These are phyloP conservation scores for Candida pini DNA, from an alignment of 805 yeast genomes.

Conservation along the genomic window DNA sequence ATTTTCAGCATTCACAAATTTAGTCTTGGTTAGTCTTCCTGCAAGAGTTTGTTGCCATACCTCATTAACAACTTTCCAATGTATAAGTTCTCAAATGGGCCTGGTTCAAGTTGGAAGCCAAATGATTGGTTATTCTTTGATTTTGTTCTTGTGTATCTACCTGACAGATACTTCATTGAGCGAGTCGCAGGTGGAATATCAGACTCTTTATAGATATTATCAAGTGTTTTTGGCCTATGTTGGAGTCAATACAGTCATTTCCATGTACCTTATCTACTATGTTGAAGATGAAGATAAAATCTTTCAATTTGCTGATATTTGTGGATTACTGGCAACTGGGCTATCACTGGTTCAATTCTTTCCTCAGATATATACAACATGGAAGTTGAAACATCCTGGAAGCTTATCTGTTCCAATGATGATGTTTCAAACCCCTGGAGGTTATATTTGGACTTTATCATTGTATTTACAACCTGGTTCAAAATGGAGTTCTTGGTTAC, in stretches of 20 bases:
- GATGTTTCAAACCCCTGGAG: conserved; percentile 88
- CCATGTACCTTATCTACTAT: conserved; percentile 28
- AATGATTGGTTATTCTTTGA: conserved; percentile 51
- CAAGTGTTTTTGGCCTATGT: conserved; percentile 35
- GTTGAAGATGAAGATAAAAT: conserved; percentile 8
- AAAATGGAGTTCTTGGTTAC: conserved; percentile 83
- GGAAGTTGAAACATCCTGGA: conserved; percentile 66
- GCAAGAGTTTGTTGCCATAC: conserved; percentile 58
- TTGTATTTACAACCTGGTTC: conserved; percentile 68
- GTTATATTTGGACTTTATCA: conserved; percentile 72
- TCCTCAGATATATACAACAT: conserved; percentile 76
- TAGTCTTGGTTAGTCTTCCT: conserved; percentile 52
- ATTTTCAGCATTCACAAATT: conserved; percentile 61
- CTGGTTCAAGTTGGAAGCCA: conserved; percentile 63
- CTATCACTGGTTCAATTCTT: conserved; percentile 67
- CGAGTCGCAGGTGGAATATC: conserved; percentile 41
- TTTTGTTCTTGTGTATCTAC: conserved; percentile 49
- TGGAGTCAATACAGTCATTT: conserved; percentile 28
- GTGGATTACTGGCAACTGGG: conserved; percentile 62
- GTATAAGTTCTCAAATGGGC: conserved; percentile 61
- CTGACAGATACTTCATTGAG: conserved; percentile 40
- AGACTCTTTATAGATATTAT: conserved; percentile 35
- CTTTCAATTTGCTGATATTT: conserved; percentile 43
- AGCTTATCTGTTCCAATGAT: conserved; percentile 75
- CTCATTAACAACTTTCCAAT: conserved; percentile 44